These are phyloP conservation scores for Neoboletus brunneissimus DNA, from an alignment of 768 basidiomycete species.

Conservation along the genomic window DNA sequence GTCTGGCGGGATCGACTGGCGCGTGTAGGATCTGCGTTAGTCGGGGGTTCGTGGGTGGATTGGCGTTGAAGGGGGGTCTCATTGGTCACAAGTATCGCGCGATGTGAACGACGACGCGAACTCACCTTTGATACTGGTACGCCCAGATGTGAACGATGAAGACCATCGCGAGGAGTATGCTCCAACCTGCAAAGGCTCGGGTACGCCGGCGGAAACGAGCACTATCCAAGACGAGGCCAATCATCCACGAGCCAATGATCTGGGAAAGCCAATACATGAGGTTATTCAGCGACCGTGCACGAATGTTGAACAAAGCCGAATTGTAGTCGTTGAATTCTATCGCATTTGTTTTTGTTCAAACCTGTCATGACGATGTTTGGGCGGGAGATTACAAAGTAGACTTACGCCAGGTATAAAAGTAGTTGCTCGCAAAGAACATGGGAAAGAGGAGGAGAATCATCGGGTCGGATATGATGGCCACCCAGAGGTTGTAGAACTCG, in stretches of 20 bases:
- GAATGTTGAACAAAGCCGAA: constrained; percentile 70
- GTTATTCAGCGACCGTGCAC: constrained; percentile 70
- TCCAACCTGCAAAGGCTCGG: constrained; percentile 69
- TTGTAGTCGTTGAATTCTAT: constrained; percentile 79
- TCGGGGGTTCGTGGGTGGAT: not conserved
- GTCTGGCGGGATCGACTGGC: constrained; percentile 43
- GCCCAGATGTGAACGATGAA: constrained; percentile 73
- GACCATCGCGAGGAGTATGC: constrained; percentile 55
- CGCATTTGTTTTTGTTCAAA: not conserved
- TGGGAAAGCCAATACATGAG: constrained; percentile 79
- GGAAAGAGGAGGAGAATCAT: constrained; percentile 73
- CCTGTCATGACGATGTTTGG: not conserved
- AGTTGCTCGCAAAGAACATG: constrained; percentile 79
- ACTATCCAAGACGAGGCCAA: constrained; percentile 64
- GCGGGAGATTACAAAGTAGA: constrained; percentile 1
- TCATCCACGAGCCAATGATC: constrained; percentile 66
- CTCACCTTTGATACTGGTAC: constrained; percentile 69
- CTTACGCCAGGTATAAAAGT: constrained; percentile 80
- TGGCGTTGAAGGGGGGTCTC: not conserved
- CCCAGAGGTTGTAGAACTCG: constrained; percentile 67
- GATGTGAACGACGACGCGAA: not conserved
- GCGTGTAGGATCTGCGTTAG: constrained; percentile 49
- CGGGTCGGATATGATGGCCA: constrained; percentile 64
- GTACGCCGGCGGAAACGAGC: constrained; percentile 51
- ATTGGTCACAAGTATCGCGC: not conserved